Evolutionary conservation across 495 filamentous ascomycete genomes (phyloP).

Genomic region (Penicillium verhagenii): DNA sequence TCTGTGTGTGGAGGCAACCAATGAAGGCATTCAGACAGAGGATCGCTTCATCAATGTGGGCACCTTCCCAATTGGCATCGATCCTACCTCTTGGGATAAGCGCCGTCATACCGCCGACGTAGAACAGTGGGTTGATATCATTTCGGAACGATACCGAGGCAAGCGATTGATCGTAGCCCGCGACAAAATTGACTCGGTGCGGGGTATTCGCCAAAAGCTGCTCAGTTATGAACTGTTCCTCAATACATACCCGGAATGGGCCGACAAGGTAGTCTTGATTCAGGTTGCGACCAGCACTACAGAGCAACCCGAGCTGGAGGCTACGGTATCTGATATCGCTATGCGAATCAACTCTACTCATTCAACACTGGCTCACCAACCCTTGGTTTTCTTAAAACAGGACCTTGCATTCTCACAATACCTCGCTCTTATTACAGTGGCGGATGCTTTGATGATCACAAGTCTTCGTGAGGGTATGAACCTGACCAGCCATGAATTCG

Average conservation of each 20-base stretch:
- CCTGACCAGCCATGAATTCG: conserved; percentile 85
- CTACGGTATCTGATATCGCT: conserved; percentile 85
- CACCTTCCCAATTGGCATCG: conserved; percentile 68
- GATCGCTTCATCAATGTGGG: conserved; percentile 87
- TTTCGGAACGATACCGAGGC: conserved; percentile 74
- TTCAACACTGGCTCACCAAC: conserved; percentile 84
- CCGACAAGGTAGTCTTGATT: conserved; percentile 82
- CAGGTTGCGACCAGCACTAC: conserved; percentile 89
- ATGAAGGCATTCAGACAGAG: conserved; percentile 84
- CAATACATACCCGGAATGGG: conserved; percentile 86
- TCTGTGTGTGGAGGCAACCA: conserved; percentile 80
- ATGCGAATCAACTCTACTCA: conserved; percentile 87
- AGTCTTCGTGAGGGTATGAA: conserved; percentile 96
- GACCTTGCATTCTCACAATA: conserved; percentile 90
- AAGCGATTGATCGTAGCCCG: conserved; percentile 88
- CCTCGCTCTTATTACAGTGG: conserved; percentile 80
- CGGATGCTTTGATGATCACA: conserved; percentile 88
- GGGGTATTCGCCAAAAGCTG: conserved; percentile 88
- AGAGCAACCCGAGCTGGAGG: conserved; percentile 81
- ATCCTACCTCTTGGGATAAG: conserved; percentile 69
- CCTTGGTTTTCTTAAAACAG: conserved; percentile 91
- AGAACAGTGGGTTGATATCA: conserved; percentile 70
- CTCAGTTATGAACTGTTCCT: conserved; percentile 91
- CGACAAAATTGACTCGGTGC: conserved; percentile 88
- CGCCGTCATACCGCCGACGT: conserved; percentile 74